Conservation (phyloP, 2,329 filamentous ascomycete genomes). For the Sclerotinia trifoliorum region DNA sequence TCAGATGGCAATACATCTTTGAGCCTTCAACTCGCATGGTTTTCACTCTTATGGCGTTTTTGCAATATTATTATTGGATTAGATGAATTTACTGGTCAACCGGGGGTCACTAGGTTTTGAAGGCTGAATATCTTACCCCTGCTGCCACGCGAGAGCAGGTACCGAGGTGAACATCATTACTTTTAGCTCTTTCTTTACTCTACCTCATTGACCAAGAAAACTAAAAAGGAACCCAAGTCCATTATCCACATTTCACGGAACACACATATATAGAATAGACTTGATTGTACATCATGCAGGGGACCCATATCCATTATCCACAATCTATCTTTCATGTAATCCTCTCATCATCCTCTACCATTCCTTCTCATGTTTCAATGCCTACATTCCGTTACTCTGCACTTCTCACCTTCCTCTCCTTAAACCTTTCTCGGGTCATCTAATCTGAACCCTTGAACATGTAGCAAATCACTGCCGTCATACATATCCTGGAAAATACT, state of each 20-base stretch:
- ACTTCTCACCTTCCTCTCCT: constrained; percentile 3
- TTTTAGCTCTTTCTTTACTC: background rate
- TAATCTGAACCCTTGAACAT: constrained; percentile 18
- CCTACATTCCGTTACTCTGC: background rate
- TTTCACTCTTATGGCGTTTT: constrained; percentile 9
- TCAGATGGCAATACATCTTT: constrained; percentile 3
- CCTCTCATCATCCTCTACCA: constrained; percentile 17
- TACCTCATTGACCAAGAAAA: background rate
- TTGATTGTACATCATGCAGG: constrained; percentile 15
- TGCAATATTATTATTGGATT: constrained; percentile 3
- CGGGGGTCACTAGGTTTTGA: constrained; percentile 2
- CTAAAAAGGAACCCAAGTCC: background rate
- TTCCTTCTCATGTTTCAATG: constrained; percentile 2
- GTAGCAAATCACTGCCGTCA: constrained; percentile 28
- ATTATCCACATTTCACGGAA: constrained; percentile 5
- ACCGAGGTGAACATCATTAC: constrained; percentile 12
- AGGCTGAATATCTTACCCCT: constrained; percentile 13
- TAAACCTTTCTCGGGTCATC: background rate
- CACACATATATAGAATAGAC: constrained; percentile 4
- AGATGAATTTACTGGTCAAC: constrained; percentile 5
- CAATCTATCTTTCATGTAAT: constrained; percentile 14
- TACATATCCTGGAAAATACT: constrained; percentile 23
- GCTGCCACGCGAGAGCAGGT: constrained; percentile 16
- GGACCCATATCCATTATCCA: constrained; percentile 12
- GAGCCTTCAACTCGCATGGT: constrained; percentile 12